Base-by-base conservation (phyloP, 2,329 filamentous ascomycete genomes). In the Purpureocillium takamizusanense region DNA sequence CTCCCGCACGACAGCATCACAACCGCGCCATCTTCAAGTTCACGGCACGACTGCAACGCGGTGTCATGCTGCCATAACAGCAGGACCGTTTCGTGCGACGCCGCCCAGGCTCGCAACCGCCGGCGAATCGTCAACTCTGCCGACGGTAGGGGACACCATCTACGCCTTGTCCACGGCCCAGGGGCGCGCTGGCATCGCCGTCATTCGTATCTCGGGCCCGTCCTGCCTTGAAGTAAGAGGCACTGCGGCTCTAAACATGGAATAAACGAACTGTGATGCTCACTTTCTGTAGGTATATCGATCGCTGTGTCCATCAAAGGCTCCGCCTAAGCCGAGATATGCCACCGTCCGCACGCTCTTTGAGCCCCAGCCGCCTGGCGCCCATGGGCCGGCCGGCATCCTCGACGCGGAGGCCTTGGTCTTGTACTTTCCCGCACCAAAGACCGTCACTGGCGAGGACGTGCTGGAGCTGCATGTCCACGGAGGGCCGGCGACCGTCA, bases 391-490 rank as follows among this genome's bases (percentile, higher is more conserved):
- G 15, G 25, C 52, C 14, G 60, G 83, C 65, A 74, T 95, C 32
- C 62, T 80, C 25, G 92, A 98, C 55, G 76, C 87, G 0, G 76
- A 80, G 36, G 85, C 92, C 1, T 61, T 97, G 11, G 70, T 95
- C 2, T 72, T 97, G 21, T 86, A 83, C 62, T 95, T 97, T 48
- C 84, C 86, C 0, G 71, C 67, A 0, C 89, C 90, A 0, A 75
- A 76, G 35, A 94, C 88, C 0, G 87, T 86, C 8, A 98, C 92
- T 0, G 92, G 92, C 23, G 89, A 97, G 56, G 87, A 95, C 54
- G 71, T 97, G 1, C 72, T 98, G 2, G 92, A 98, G 57, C 63
- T 98, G 5, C 92, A 98, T 52, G 75, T 95, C n/a, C 92, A 98
- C 53, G 92, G 92, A 21, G 90, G 92, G 0, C 74, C 81, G 3